Evolutionary conservation across 805 yeast genomes (phyloP).

Genomic region (Candida ulmi): DNA sequence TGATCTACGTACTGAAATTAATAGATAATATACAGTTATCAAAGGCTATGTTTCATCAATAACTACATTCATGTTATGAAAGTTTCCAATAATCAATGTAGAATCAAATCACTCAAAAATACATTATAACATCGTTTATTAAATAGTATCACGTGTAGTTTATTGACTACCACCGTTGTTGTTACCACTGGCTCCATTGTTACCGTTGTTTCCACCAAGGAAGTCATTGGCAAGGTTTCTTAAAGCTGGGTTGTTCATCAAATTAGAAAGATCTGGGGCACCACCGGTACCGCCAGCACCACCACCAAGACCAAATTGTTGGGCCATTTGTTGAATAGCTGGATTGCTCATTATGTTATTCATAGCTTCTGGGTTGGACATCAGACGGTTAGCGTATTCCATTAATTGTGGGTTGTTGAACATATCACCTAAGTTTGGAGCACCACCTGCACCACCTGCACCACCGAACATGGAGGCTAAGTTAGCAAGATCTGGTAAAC

Average conservation of each 20-base stretch:
- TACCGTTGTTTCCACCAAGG: constrained; percentile 34
- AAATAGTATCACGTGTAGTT: no score
- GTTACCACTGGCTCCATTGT: neutral
- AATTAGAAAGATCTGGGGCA: constrained; percentile 54
- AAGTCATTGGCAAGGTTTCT: constrained; percentile 67
- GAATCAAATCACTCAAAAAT: neutral
- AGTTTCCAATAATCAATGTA: no score
- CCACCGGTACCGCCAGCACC: constrained; percentile 15
- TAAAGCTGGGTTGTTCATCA: constrained; percentile 79
- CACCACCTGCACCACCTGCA: constrained; percentile 62
- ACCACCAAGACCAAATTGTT: constrained; percentile 63
- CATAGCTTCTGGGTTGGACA: constrained; percentile 80
- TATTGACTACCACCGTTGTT: neutral
- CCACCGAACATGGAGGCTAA: constrained; percentile 54
- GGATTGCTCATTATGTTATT: constrained; percentile 75
- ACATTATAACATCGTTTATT: no score
- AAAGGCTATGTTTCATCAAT: no score
- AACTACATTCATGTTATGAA: no score
- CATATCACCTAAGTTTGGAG: constrained; percentile 61
- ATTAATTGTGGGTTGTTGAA: constrained; percentile 88
- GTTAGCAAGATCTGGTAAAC: constrained; percentile 61
- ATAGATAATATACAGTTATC: neutral
- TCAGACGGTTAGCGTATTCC: constrained; percentile 84
- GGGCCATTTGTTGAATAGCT: constrained; percentile 77
- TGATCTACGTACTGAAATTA: constrained; percentile 10